Percentiles rank a stretch among this genome's conserved stretches.
These are phyloP conservation scores for Apiospora saccharicola DNA, from an alignment of 2,329 filamentous ascomycete genomes.

Conservation along the genomic window DNA sequence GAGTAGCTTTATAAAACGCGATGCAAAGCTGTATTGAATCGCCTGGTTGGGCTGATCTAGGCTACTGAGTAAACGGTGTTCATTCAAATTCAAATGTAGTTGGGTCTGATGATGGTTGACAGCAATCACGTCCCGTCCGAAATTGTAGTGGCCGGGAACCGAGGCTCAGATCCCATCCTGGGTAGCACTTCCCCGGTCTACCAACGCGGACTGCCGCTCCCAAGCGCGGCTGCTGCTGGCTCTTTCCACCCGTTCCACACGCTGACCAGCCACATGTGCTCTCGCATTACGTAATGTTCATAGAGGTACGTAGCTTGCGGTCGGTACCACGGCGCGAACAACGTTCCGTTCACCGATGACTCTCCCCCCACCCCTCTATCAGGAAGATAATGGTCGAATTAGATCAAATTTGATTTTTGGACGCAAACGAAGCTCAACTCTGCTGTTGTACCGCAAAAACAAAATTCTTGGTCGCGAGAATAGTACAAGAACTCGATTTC, in stretches of 20 bases:
- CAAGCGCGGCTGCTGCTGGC: no score
- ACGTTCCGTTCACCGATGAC: background rate
- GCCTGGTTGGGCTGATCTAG: background rate
- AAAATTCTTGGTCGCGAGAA: background rate
- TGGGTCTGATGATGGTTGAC: background rate
- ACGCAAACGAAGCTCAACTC: slow-evolving; percentile 7
- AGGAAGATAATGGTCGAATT: no score
- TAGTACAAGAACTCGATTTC: background rate
- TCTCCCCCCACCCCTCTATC: background rate
- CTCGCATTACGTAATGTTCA: background rate
- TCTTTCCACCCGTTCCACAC: background rate
- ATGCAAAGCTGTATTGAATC: background rate
- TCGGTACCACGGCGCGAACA: background rate
- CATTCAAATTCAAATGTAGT: background rate
- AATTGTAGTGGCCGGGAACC: slow-evolving; percentile 10
- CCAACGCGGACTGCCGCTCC: no score
- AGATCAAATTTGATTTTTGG: background rate
- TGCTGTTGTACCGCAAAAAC: background rate
- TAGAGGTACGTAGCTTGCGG: background rate
- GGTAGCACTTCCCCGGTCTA: background rate
- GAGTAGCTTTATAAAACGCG: background rate
- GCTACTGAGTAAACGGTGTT: background rate
- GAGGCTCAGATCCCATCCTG: slow-evolving; percentile 8
- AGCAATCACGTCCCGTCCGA: slow-evolving; percentile 1
- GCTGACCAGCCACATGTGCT: background rate